A percentile compares a stretch with the other conserved stretches of the same genome.
These are phyloP conservation scores for Cladosporium oxysporum DNA, from an alignment of 2,329 filamentous ascomycete species.

Conservation along the genomic window DNA sequence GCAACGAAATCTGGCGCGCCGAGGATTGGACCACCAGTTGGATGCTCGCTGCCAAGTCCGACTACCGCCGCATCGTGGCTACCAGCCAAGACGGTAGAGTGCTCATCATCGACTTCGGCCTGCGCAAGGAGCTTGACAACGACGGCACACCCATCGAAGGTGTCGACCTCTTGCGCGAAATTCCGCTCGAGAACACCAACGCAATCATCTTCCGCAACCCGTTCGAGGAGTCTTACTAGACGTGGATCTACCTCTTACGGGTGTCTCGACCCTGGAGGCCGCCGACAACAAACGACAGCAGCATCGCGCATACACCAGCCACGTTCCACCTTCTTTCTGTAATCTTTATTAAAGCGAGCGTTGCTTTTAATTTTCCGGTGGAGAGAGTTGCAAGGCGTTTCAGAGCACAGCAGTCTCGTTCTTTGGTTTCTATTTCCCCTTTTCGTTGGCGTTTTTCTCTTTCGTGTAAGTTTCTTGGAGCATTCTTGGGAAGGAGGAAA, in stretches of 20 bases:
- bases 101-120: conserved; percentile 87
- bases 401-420: conserved; percentile 11
- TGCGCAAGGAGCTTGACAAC: conserved; percentile 31
- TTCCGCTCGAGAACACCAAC: conserved; percentile 28
- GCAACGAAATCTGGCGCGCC: conserved; percentile 76
- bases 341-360: not conserved
- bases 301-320: not conserved
- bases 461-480: not conserved
- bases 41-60: conserved; percentile 94
- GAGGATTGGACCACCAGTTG: conserved; percentile 96
- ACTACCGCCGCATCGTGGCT: conserved; percentile 91
- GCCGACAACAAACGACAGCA: not conserved
- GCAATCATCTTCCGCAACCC: conserved; percentile 31
- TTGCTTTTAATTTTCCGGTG: not conserved
- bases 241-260: not conserved
- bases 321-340: not conserved
- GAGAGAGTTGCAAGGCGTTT: not conserved
- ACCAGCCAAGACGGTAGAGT: conserved; percentile 93
- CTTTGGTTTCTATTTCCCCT: not conserved
- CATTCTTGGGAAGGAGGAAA: not conserved
- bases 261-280: not conserved
- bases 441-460: not conserved
- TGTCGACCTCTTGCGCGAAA: conserved; percentile 49
- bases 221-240: conserved; percentile 16
- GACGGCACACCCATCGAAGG: conserved; percentile 52